Evolutionary conservation across 1,284 basidiomycete species (phyloP), one percentile per base, ranked within the genome.

Genomic region (Trichosporon faecale): DNA sequence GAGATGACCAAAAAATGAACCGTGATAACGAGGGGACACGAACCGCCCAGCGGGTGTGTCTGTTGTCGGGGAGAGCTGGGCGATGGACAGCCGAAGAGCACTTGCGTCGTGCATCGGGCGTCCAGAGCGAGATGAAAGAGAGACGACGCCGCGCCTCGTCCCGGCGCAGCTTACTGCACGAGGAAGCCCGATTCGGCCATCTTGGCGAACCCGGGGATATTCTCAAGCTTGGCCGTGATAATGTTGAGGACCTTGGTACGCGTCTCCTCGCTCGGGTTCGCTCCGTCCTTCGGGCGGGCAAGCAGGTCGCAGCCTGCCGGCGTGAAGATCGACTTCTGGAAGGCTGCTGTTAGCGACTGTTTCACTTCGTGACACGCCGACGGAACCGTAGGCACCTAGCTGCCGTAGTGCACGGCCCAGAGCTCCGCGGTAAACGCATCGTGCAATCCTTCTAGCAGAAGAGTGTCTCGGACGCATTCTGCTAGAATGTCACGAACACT

Each of bases 291-390:
- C 55, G 55, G 55, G 7, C 86, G 79, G 40, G 85, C 75, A 72
- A 86, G 86, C 44, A 88, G 80, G 73, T 88, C 87, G 37, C 87
- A 76, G 1, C 87, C 87, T 23, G 84, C 83, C 8, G 86, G 86
- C 2, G 87, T 87, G 79, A 88, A 87, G 40, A 87, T 76, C 25
- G 87, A 87, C 77, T 85, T 85, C 63, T 85, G 85, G 76, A 88
- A 88, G 77, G 83, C 82, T 83, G 46, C 33, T 40, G 14, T 69
- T 33, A 64, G 64, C 40, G 11, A 4, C 5, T 49, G 46, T 49
- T n/a, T 49, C 21, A 49, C 46, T 49, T 23, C 5, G 18, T 21
- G 21, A 35, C 8, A 6, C 33, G 33, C 6, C n/a, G 46, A 6
- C 6, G 46, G n/a, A 5, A n/a, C 46, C 46, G 46, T n/a, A 49